phyloP scores from a whole-genome alignment of 2,329 filamentous ascomycete genomes.

The Clonostachys rhizophaga region DNA sequence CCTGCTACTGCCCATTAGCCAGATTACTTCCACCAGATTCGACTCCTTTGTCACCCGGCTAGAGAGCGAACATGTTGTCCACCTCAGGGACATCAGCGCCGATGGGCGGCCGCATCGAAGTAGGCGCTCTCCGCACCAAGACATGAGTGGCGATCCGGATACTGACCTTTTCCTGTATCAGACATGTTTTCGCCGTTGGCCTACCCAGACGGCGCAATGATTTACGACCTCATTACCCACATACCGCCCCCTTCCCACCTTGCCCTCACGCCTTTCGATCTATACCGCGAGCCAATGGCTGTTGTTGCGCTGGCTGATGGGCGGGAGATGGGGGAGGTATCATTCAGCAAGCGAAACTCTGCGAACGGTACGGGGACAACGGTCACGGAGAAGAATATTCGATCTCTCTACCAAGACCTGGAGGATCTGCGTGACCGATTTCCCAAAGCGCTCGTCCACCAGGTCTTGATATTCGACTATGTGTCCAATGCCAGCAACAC shows the following conservation, averaged over 20 bases:
- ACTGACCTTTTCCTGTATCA: conserved; percentile 25
- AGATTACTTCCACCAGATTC: conserved; percentile 79
- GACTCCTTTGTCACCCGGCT: conserved; percentile 73
- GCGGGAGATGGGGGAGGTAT: conserved; percentile 53
- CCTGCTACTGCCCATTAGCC: conserved; percentile 80
- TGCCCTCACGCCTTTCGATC: conserved; percentile 81
- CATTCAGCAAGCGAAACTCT: conserved; percentile 51
- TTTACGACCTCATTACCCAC: conserved; percentile 84
- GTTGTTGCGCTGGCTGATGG: conserved; percentile 85
- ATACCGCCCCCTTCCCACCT: conserved; percentile 75
- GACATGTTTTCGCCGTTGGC: conserved; percentile 92
- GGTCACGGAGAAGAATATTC: conserved; percentile 50
- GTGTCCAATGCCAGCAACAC: conserved; percentile 38
- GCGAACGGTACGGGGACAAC: conserved; percentile 43
- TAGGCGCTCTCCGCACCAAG: conserved; percentile 30
- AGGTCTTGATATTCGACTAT: conserved; percentile 77
- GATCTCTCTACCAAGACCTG: conserved; percentile 61
- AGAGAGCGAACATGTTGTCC: conserved; percentile 73
- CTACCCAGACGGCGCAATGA: conserved; percentile 78
- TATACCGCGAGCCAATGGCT: conserved; percentile 79
- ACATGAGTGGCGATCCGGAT: not conserved
- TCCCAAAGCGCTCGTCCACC: conserved; percentile 72
- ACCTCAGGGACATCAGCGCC: conserved; percentile 80
- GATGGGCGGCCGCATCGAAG: conserved; percentile 83
- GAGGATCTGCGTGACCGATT: conserved; percentile 68